phyloP scores from a whole-genome alignment of 2,329 filamentous ascomycete species.

The Claviceps sp. region DNA sequence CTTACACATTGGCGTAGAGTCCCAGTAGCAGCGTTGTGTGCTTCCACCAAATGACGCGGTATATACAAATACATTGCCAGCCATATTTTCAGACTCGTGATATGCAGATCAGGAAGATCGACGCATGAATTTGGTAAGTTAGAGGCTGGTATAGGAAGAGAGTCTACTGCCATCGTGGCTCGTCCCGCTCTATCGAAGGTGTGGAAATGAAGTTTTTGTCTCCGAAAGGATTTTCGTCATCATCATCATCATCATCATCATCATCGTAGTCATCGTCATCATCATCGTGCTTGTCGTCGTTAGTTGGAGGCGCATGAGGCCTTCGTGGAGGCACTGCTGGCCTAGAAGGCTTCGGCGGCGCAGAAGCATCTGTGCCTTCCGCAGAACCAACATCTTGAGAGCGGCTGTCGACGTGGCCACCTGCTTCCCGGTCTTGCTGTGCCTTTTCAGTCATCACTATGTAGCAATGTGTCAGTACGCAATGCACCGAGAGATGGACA shows the following conservation, averaged over 20 bases:
- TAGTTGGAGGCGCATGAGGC: neutral
- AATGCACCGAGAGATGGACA: neutral
- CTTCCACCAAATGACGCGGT: no score
- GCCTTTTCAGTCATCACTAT: slow-evolving; percentile 40
- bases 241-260: slow-evolving; percentile 45
- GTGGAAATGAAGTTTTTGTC: slow-evolving; percentile 58
- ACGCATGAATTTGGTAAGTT: no score
- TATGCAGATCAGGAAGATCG: neutral
- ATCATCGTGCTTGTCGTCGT: slow-evolving; percentile 21
- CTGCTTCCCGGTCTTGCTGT: slow-evolving; percentile 25
- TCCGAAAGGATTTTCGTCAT: slow-evolving; percentile 78
- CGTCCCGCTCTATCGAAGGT: slow-evolving; percentile 16
- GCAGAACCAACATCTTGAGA: slow-evolving; percentile 26
- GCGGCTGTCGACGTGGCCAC: slow-evolving; percentile 18
- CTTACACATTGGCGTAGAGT: no score
- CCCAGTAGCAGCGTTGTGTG: no score
- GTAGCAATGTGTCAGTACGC: neutral
- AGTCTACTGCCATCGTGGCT: slow-evolving; percentile 18
- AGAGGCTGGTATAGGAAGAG: no score
- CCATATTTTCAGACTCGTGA: no score
- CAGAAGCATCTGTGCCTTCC: neutral
- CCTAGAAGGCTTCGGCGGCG: slow-evolving; percentile 29
- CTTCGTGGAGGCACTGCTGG: neutral
- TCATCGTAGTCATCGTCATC: slow-evolving; percentile 66
- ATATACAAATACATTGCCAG: no score